These are phyloP conservation scores for Dryadomyces quercus-mongolicae DNA, from an alignment of 2,329 filamentous ascomycete species.

Conservation along the genomic window DNA sequence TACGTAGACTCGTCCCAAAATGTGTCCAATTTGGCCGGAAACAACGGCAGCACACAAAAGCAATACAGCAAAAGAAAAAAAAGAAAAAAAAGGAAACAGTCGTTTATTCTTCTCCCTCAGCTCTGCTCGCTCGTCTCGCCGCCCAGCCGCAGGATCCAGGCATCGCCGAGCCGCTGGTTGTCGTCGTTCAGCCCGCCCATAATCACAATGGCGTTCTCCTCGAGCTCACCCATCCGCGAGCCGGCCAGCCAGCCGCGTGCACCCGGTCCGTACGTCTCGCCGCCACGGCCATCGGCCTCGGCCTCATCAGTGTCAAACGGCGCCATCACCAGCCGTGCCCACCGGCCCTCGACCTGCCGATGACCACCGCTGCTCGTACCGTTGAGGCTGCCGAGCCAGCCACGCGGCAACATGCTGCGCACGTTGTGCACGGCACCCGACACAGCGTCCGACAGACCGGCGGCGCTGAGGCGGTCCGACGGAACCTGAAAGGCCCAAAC, in stretches of 20 bases:
- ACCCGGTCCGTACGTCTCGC: constrained; percentile 31
- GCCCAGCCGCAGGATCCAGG: constrained; percentile 49
- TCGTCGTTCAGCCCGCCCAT: constrained; percentile 46
- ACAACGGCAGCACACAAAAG: background rate
- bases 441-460: constrained; percentile 44
- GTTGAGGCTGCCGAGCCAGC: constrained; percentile 6
- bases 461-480: constrained; percentile 38
- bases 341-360: constrained; percentile 34
- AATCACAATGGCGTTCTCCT: constrained; percentile 45
- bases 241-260: constrained; percentile 46
- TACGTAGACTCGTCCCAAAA: background rate
- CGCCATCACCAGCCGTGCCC: constrained; percentile 34
- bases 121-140: constrained; percentile 12
- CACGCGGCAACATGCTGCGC: constrained; percentile 6
- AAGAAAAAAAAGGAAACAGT: background rate
- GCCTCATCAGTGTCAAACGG: constrained; percentile 39
- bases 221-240: constrained; percentile 43
- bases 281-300: constrained; percentile 27
- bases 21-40: background rate
- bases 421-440: constrained; percentile 33
- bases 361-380: background rate
- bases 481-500: constrained; percentile 54
- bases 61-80: background rate
- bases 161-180: constrained; percentile 43
- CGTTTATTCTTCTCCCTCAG: too few relatives aligned